Base-by-base conservation (phyloP, 306 rosid genomes). In the Prunus dulcis region DNA sequence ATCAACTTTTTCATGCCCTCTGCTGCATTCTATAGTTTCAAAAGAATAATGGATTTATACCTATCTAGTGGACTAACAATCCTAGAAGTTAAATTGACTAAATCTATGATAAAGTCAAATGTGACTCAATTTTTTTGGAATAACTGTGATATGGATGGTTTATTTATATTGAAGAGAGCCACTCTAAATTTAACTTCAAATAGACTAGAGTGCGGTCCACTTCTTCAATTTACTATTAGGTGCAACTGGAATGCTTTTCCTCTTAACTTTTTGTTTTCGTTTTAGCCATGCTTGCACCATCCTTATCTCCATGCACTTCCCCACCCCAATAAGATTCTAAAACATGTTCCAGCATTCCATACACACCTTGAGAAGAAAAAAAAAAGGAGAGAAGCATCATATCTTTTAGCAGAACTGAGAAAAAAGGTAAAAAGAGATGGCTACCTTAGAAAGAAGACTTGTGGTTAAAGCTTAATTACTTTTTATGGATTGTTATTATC, bases 11-110 rank as follows among this genome's bases (percentile, higher is more conserved):
- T 79, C 12, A 38, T 67, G 66, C 79, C 77, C 5, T 45, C 3
- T 22, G 19, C 30, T 34, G 60, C 63, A 69, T 73, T 71, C 34
- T 75, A 28, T 50, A 19, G 74, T 51, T 80, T 20, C 9, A 66
- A 32, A 78, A 66, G 0, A 51, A 73, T 83, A 72, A 79, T 92
- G 96, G 87, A 12, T 78, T 79, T 84, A 68, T 83, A 85, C 96
- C 93, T 45, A 87, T 84, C 79, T 69, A 22, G 76, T 84, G 87
- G 93, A 87, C 85, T 87, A 86, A 84, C 81, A 74, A 75, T 60
- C 50, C 62, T 69, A 74, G 70, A 67, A 61, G 71, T 50, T 62
- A 68, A 62, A 70, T 82, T 76, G 76, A 71, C 57, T 43, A 77
- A 58, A 80, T 76, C 79, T 74, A 87, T 67, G 17, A 66, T 68